A percentile compares a stretch with the other conserved stretches of the same genome.
phyloP scores from a whole-genome alignment of 164 flowering plant genomes.

The Amborella trichopoda region DNA sequence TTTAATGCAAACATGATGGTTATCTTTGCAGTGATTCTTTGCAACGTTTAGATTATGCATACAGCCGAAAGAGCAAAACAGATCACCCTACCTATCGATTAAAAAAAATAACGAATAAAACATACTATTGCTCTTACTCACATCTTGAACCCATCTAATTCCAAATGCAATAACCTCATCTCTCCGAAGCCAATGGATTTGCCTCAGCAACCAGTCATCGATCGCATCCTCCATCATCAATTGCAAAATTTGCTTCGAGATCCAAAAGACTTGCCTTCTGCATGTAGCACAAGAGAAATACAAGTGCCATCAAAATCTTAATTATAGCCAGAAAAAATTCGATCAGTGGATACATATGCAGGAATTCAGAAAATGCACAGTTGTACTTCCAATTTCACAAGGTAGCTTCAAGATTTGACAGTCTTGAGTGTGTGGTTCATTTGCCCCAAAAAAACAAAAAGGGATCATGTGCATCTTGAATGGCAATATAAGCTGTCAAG shows the following conservation, averaged over 20 bases:
- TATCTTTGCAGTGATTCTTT: neutral
- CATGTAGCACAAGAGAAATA: slow-evolving; percentile 10
- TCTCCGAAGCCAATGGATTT: slow-evolving; percentile 81
- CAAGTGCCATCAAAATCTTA: neutral
- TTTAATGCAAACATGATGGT: neutral
- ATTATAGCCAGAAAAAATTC: too few relatives aligned
- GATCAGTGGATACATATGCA: too few relatives aligned
- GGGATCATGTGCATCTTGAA: too few relatives aligned
- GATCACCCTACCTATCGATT: neutral
- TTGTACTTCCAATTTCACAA: too few relatives aligned
- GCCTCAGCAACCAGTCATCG: slow-evolving; percentile 90
- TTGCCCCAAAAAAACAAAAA: too few relatives aligned
- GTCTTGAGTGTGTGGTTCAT: too few relatives aligned
- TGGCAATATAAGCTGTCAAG: too few relatives aligned
- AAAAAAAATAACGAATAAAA: neutral
- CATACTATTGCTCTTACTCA: slow-evolving; percentile 27
- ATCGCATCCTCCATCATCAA: slow-evolving; percentile 97
- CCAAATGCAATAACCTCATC: slow-evolving; percentile 76
- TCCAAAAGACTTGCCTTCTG: slow-evolving; percentile 99
- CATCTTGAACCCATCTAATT: slow-evolving; percentile 88
- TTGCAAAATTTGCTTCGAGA: slow-evolving; percentile 93
- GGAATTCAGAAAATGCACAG: too few relatives aligned
- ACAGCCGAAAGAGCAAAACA: too few relatives aligned
- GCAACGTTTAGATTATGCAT: too few relatives aligned
- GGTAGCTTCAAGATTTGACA: too few relatives aligned